Evolutionary conservation across 2,329 filamentous ascomycete species (phyloP).

Genomic region (Fusarium floridanum): DNA sequence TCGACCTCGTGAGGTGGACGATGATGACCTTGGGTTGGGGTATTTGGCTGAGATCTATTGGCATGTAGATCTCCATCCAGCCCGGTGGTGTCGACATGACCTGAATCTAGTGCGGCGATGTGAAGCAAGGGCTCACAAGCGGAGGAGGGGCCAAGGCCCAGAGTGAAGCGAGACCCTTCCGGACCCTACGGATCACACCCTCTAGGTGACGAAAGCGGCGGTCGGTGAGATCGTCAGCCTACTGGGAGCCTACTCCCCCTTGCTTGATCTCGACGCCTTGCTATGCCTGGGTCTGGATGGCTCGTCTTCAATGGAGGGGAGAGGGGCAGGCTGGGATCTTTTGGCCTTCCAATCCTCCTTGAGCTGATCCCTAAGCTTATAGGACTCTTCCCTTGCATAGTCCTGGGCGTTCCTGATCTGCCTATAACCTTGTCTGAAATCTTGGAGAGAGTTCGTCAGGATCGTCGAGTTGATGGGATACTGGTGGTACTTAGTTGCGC

Average conservation of each 20-base stretch:
- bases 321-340: neutral
- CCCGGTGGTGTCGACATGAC: neutral
- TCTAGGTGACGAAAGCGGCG: neutral
- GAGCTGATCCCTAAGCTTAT: neutral
- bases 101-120: neutral
- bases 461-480: conserved; percentile 14
- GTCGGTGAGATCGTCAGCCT: neutral
- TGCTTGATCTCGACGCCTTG: neutral
- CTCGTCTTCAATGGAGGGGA: neutral
- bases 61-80: neutral
- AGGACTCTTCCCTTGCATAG: neutral
- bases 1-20: neutral
- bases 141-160: neutral
- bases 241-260: neutral
- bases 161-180: neutral
- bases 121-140: neutral
- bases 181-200: neutral
- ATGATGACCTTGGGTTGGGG: neutral
- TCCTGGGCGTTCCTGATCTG: neutral
- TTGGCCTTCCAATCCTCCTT: neutral
- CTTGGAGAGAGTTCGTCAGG: neutral
- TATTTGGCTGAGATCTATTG: neutral
- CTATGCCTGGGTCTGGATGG: neutral
- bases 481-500: conserved; percentile 41
- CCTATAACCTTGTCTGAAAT: neutral